Conservation (phyloP, 2,329 filamentous ascomycete genomes). For the Corinectria fuckeliana region DNA sequence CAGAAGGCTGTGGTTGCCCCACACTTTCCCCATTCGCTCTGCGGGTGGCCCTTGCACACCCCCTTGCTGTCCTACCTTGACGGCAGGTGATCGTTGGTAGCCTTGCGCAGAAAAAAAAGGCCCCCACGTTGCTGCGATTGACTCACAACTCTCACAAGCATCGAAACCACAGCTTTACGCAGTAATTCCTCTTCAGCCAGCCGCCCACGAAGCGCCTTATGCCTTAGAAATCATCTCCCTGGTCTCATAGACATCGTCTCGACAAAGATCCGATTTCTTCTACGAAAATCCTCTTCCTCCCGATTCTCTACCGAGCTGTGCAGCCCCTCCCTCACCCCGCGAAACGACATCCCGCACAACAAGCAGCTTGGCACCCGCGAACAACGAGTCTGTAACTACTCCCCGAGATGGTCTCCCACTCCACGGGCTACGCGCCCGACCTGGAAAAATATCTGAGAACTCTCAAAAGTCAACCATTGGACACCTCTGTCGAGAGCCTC, state of each 20-base stretch:
- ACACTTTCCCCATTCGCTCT: slow-evolving; percentile 18
- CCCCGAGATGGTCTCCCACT: slow-evolving; percentile 44
- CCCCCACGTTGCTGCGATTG: slow-evolving; percentile 30
- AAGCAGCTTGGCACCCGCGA: slow-evolving; percentile 7
- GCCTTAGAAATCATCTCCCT: not conserved
- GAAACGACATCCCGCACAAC: slow-evolving; percentile 28
- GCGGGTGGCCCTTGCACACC: slow-evolving; percentile 11
- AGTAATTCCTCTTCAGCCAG: slow-evolving; percentile 20
- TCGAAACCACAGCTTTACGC: slow-evolving; percentile 16
- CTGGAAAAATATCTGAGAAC: slow-evolving; percentile 81
- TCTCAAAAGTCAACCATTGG: slow-evolving; percentile 76
- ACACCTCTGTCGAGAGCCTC: slow-evolving; percentile 82
- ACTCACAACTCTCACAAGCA: slow-evolving; percentile 31
- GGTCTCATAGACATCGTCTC: not conserved
- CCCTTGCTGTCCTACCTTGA: not conserved
- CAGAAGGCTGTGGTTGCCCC: slow-evolving; percentile 32
- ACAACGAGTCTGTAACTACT: slow-evolving; percentile 10
- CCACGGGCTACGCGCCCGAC: slow-evolving; percentile 65
- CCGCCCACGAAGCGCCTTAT: slow-evolving; percentile 15
- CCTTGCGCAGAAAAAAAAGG: slow-evolving; percentile 38
- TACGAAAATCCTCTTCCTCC: not conserved
- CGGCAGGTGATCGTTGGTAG: slow-evolving; percentile 19
- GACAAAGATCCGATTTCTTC: not conserved
- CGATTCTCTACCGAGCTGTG: slow-evolving; percentile 1
- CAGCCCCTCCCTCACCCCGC: slow-evolving; percentile 21